Conservation (phyloP, 2,329 filamentous ascomycete genomes). For the Cladosporium sp. region DNA sequence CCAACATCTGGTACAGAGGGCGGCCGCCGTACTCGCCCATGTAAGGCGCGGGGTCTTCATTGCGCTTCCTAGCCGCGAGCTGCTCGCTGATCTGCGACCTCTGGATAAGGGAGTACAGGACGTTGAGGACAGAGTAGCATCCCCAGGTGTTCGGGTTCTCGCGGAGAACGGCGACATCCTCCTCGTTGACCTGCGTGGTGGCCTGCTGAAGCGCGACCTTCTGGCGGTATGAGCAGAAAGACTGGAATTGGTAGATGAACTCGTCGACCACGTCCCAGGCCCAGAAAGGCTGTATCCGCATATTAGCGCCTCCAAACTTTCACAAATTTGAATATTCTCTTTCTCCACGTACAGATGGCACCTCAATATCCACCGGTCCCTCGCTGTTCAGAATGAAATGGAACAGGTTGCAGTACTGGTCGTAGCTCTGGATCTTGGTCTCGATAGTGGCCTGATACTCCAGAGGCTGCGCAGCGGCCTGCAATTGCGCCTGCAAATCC, state of each 20-base stretch:
- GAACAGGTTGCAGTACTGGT: conserved; percentile 98
- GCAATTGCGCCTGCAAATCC: conserved; percentile 88
- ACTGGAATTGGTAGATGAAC: conserved; percentile 99
- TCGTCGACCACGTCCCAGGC: conserved; percentile 99
- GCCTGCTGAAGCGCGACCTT: conserved; percentile 66
- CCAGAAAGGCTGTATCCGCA: conserved; percentile 79
- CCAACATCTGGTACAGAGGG: conserved; percentile 94
- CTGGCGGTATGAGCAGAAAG: conserved; percentile 95
- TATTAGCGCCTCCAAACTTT: conserved; percentile 8
- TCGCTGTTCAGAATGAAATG: conserved; percentile 99
- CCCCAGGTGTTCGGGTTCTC: conserved; percentile 99
- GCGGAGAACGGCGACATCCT: conserved; percentile 83
- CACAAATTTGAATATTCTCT: conserved; percentile 51
- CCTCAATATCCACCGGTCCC: conserved; percentile 94
- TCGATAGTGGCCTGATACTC: conserved; percentile 95
- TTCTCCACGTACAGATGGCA: conserved; percentile 55
- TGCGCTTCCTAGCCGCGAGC: conserved; percentile 86
- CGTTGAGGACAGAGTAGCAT: conserved; percentile 98
- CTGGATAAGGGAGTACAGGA: conserved; percentile 98
- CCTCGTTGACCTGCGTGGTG: conserved; percentile 63
- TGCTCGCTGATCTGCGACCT: conserved; percentile 97
- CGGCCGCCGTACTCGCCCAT: conserved; percentile 93
- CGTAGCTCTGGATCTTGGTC: conserved; percentile 97
- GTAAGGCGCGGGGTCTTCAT: conserved; percentile 79
- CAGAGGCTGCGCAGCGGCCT: conserved; percentile 85